Evolutionary conservation across 148 eudicot species (phyloP), one percentile per base, ranked within the genome.

Genomic region (Hydrangea macrophylla): DNA sequence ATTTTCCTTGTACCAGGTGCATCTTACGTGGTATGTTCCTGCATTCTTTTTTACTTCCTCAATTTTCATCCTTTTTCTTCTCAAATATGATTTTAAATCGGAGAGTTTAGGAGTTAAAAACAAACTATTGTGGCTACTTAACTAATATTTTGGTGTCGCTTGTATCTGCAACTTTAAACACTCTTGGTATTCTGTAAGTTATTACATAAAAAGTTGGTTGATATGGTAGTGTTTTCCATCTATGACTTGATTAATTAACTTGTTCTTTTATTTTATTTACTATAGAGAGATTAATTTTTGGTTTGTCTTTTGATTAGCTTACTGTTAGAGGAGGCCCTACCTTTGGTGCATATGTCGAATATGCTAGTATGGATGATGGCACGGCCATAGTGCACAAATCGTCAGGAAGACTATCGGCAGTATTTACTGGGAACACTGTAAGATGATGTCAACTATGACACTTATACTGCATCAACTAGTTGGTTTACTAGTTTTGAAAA

Each of bases 1-100:
- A 75, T 92, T 69, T 85, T 85, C 55, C 80, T 92, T 63, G 90
- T 85, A 60, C 97, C 97, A 33, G 97, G 97, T 70, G 96, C 97
- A 68, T 85, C 92, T 50, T 92, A 83, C 62, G 84, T 89, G 91
- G 91, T 86, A 86, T 62, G 86, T 61, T 31, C 72, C 42, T 30
- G 18, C 33, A 18, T n/a, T n/a, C n/a, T 51, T 40, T 33, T 39
- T 48, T 48, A 45, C 53, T 48, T 65, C 31, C 45, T 53, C 48
- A 17, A 54, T 9, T 31, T 55, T 64, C 6, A 7, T 17, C 31
- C 23, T 55, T 61, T 73, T 15, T 11, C 26, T 36, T 32, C 22
- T 74, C 35, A 25, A 58, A 17, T 70, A 35, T 64, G 20, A 8
- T 28, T 76, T 70, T 40, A 0, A 48, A 18, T 48, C 23, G n/a